phyloP scores from a whole-genome alignment of 1,284 basidiomycete species.

The Megacollybia platyphylla region DNA sequence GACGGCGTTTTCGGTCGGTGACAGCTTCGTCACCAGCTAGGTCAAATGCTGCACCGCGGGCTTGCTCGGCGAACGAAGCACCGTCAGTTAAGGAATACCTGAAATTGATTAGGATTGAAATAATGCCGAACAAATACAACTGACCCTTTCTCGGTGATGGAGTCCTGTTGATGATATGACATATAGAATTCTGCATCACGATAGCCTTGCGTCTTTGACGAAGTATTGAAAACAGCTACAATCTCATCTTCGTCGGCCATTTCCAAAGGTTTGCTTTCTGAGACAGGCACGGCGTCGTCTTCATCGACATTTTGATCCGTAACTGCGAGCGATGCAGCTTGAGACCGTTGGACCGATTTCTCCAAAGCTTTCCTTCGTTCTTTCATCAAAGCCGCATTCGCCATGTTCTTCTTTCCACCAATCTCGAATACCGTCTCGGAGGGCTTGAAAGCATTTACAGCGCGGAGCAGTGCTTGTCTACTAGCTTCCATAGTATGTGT shows the following conservation, averaged over 20 bases:
- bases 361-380: slow-evolving; percentile 71
- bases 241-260: slow-evolving; percentile 74
- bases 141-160: slow-evolving; percentile 81
- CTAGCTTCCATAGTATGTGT: slow-evolving; percentile 40
- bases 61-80: slow-evolving; percentile 79
- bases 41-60: slow-evolving; percentile 72
- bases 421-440: slow-evolving; percentile 90
- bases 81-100: slow-evolving; percentile 84
- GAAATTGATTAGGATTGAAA: slow-evolving; percentile 3
- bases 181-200: slow-evolving; percentile 86
- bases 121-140: slow-evolving; percentile 10
- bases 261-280: slow-evolving; percentile 25
- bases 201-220: slow-evolving; percentile 40
- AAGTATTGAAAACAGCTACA: slow-evolving; percentile 61
- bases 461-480: slow-evolving; percentile 51
- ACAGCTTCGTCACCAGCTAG: slow-evolving; percentile 72
- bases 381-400: slow-evolving; percentile 75
- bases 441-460: slow-evolving; percentile 77
- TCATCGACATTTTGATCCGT: slow-evolving; percentile 24
- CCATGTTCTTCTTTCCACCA: slow-evolving; percentile 44
- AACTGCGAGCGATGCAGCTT: slow-evolving; percentile 17
- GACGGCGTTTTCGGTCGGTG: slow-evolving; percentile 52
- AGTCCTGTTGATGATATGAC: slow-evolving; percentile 81
- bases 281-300: slow-evolving; percentile 19
- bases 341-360: slow-evolving; percentile 43